Base-by-base conservation (phyloP, 345 rosid genomes). In the Gossypium sturtianum region DNA sequence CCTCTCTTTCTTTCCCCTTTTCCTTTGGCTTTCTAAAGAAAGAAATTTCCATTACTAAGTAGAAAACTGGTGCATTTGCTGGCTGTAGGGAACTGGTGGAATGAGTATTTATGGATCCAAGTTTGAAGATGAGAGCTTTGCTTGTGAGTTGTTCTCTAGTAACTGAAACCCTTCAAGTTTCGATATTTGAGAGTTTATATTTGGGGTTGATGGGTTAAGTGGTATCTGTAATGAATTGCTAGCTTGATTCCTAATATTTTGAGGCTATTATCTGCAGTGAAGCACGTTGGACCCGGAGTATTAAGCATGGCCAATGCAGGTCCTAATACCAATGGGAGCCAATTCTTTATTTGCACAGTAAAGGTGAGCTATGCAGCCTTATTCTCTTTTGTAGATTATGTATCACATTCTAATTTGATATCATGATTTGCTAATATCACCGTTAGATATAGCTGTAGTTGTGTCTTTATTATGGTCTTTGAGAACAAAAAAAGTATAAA, bases 261-360 rank as follows among this genome's bases (percentile, higher is more conserved):
- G n/a, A 34, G 57, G 43, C 43, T 44, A 12, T 73, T 43, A 29
- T 84, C 57, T 83, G 79, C 91, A 92, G 98, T 90, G 92, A 92
- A 87, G 78, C 98, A 94, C 78, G 87, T 86, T 1, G 98, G 93
- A 80, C 92, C 97, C 44, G 98, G 97, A 74, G 83, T 92, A 17
- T 74, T 92, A 83, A 94, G 98, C 83, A 94, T 94, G 98, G 98
- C 98, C 19, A 94, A 90, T 76, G 94, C 97, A 59, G 98, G 98
- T 73, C 97, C 98, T 52, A 83, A 90, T 65, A 94, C 98, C 57
- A 94, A 94, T 51, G 97, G 98, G 48, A 90, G 98, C 84, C 98
- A 94, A 72, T 91, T 94, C 82, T 91, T 94, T 86, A 87, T 94
- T 78, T 92, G 98, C 79, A 90, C 98, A 10, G 87, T 94, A 23